phyloP scores from a whole-genome alignment of 2,329 filamentous ascomycete genomes.

The Exophiala lecanii-corni region DNA sequence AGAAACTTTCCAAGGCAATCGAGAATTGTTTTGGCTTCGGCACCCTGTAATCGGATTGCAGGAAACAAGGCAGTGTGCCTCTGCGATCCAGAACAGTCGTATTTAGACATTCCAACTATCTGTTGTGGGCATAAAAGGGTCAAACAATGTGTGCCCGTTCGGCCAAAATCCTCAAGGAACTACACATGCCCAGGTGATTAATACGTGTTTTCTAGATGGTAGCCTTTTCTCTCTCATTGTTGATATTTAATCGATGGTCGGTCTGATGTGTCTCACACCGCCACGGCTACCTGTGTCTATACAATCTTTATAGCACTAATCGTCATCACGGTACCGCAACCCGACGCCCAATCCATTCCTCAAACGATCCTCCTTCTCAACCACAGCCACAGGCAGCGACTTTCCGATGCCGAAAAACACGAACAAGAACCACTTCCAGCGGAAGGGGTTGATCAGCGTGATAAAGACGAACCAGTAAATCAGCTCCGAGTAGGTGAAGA shows the following conservation, averaged over 20 bases:
- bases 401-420: slow-evolving; percentile 73
- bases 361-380: slow-evolving; percentile 60
- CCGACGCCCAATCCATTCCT: slow-evolving; percentile 52
- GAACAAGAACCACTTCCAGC: slow-evolving; percentile 86
- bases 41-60: slow-evolving; percentile 65
- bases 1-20: slow-evolving; percentile 77
- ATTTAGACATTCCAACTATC: too few relatives aligned
- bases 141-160: too few relatives aligned
- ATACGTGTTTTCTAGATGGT: too few relatives aligned
- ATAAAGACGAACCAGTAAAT: slow-evolving; percentile 83
- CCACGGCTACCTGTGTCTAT: too few relatives aligned
- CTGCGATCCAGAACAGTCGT: too few relatives aligned
- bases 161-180: too few relatives aligned
- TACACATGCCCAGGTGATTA: too few relatives aligned
- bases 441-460: slow-evolving; percentile 73
- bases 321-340: slow-evolving; percentile 10
- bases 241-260: too few relatives aligned
- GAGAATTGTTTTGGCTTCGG: slow-evolving; percentile 89
- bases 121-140: too few relatives aligned
- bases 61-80: too few relatives aligned
- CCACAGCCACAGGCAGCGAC: slow-evolving; percentile 60
- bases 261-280: too few relatives aligned
- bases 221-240: too few relatives aligned
- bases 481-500: slow-evolving; percentile 82
- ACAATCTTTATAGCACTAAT: slow-evolving; percentile 2